These are phyloP conservation scores for Moringa oleifera DNA, from an alignment of 345 rosid genomes.

Conservation along the genomic window DNA sequence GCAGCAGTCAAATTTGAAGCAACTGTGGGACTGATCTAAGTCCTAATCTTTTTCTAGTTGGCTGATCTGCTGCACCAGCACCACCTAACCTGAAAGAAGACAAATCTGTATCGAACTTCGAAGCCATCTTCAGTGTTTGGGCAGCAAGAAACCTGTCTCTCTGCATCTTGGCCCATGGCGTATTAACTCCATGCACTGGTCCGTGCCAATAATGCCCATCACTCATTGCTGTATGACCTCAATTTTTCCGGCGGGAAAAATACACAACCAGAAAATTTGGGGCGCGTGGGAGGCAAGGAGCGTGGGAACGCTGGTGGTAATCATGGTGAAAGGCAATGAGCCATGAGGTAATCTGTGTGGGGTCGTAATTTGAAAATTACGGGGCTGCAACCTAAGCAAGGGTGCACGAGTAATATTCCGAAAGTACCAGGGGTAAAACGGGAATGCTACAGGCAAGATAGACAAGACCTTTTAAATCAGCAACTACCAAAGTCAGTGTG, in stretches of 20 bases:
- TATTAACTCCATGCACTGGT: not conserved
- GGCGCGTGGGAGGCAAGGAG: not conserved
- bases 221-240: not conserved
- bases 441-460: not conserved
- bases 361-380: constrained; percentile 8
- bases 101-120: not conserved
- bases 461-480: not conserved
- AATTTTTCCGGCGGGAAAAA: no score
- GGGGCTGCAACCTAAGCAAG: not conserved
- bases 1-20: no score
- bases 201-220: not conserved
- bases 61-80: no score
- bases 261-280: no score
- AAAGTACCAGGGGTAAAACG: not conserved
- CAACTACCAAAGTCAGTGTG: not conserved
- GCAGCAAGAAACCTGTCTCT: no score
- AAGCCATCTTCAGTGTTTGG: no score
- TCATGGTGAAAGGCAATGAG: not conserved
- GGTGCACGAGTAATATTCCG: not conserved
- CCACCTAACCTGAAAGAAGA: not conserved
- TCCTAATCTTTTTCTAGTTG: no score
- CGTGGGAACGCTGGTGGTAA: not conserved
- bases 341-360: not conserved
- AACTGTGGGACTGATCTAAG: no score
- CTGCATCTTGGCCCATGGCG: no score